phyloP scores from a whole-genome alignment of 345 rosid species.

The Pistacia integerrima region DNA sequence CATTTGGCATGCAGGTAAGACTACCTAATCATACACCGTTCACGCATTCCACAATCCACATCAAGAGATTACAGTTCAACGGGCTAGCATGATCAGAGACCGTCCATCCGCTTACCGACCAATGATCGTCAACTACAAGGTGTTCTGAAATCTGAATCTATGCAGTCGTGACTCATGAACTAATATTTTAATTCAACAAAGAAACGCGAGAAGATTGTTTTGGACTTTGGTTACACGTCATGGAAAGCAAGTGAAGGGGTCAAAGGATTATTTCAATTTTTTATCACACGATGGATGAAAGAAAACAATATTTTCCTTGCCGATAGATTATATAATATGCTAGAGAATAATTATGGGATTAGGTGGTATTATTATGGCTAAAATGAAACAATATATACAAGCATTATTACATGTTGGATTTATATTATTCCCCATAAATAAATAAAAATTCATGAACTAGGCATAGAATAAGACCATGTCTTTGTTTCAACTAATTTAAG shows the following conservation, averaged over 20 bases:
- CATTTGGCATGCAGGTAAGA: background rate
- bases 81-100: background rate
- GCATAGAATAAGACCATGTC: constrained; percentile 21
- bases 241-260: background rate
- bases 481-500: constrained; percentile 26
- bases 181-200: background rate
- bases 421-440: constrained; percentile 3
- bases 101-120: background rate
- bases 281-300: background rate
- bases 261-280: background rate
- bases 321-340: no score
- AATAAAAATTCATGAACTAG: constrained; percentile 2
- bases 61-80: background rate
- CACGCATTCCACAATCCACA: background rate
- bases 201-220: background rate
- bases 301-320: background rate
- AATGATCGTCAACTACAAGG: background rate
- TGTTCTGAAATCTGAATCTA: background rate
- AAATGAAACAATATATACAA: background rate
- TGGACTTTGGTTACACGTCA: constrained; percentile 7
- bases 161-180: background rate
- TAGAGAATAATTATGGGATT: background rate
- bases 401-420: background rate
- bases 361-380: background rate
- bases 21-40: background rate